Evolutionary conservation across 768 basidiomycete genomes (phyloP).

Genomic region (Suillus subaureus): DNA sequence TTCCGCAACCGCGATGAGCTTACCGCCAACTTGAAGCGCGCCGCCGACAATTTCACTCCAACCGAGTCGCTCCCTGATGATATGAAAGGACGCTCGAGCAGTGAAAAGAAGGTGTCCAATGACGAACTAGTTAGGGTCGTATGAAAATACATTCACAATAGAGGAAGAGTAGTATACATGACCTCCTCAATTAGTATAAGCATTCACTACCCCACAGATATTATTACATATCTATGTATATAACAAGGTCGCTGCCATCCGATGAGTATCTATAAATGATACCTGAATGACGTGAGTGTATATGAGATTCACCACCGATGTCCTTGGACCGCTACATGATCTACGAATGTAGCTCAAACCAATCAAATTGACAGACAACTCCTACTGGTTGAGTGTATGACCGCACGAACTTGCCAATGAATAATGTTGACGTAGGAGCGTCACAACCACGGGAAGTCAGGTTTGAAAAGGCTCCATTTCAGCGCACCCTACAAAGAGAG

Average conservation of each 20-base stretch:
- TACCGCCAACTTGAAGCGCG: conserved; percentile 20
- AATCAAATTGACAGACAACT: background rate
- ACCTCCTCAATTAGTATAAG: background rate
- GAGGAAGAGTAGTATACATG: background rate
- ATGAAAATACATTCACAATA: background rate
- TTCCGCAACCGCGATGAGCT: conserved; percentile 51
- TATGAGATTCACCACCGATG: conserved; percentile 57
- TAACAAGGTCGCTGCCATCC: background rate
- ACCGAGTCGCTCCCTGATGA: background rate
- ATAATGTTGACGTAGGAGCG: too few species aligned
- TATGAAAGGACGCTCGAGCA: conserved; percentile 2
- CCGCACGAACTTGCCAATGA: too few species aligned
- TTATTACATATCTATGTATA: background rate
- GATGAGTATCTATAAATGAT: background rate
- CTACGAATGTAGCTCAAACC: background rate
- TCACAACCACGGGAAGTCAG: too few species aligned
- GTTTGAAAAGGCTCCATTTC: too few species aligned
- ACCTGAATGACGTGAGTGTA: background rate
- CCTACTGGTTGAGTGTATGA: too few species aligned
- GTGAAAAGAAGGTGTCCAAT: conserved; percentile 6
- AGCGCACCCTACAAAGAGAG: too few species aligned
- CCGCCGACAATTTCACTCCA: background rate
- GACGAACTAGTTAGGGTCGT: conserved; percentile 2
- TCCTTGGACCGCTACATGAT: conserved; percentile 29
- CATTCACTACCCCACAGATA: too few species aligned